phyloP scores from a whole-genome alignment of 1,284 basidiomycete species.

The Neolentinus lepideus region DNA sequence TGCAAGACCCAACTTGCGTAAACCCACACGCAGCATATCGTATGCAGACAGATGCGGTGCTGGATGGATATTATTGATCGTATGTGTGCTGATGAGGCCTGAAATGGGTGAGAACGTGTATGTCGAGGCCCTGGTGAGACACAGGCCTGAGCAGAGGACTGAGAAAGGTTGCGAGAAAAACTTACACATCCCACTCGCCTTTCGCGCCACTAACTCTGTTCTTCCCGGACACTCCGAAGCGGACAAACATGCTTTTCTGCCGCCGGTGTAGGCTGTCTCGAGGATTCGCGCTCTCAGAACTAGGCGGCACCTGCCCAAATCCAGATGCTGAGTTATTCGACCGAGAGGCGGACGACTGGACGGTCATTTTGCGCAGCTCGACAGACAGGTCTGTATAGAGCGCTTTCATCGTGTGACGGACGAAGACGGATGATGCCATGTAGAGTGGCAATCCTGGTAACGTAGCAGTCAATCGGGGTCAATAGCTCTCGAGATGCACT shows the following conservation, averaged over 20 bases:
- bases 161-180: constrained; percentile 13
- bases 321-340: constrained; percentile 27
- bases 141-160: background rate
- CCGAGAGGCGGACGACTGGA: background rate
- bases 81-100: constrained; percentile 57
- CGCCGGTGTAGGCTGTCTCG: constrained; percentile 12
- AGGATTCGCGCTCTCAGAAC: constrained; percentile 4
- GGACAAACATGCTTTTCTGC: constrained; percentile 48
- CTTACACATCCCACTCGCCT: constrained; percentile 67
- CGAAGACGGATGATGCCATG: constrained; percentile 57
- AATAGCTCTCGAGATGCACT: background rate
- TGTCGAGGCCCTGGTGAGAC: constrained; percentile 49
- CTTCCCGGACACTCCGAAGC: constrained; percentile 45
- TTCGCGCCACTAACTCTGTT: constrained; percentile 51
- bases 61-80: constrained; percentile 64
- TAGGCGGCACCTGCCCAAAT: constrained; percentile 4
- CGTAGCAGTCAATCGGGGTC: background rate
- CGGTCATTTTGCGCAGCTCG: constrained; percentile 31
- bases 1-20: constrained; percentile 20
- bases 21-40: constrained; percentile 44
- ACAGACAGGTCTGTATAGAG: constrained; percentile 61
- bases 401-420: constrained; percentile 67
- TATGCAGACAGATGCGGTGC: constrained; percentile 66
- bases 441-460: constrained; percentile 58
- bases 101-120: constrained; percentile 63